Evolutionary conservation across 208 protist species (phyloP).

Genomic region (Spongospora subterranea): DNA sequence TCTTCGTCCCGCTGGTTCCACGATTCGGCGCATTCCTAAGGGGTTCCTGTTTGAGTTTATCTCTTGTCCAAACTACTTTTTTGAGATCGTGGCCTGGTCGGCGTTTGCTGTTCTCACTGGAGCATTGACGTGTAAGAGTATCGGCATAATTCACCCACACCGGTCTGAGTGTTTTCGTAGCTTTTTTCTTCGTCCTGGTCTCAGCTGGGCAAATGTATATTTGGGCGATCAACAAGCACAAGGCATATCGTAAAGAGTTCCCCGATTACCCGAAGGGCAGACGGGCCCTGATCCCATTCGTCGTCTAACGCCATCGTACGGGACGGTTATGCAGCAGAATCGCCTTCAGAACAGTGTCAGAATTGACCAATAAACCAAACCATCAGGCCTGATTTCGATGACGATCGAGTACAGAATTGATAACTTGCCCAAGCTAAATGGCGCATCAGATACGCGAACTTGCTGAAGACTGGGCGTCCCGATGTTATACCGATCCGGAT

Average conservation of each 20-base stretch:
- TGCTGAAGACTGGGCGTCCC: too few species aligned
- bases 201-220: conserved; percentile 65
- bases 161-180: background rate
- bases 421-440: too few species aligned
- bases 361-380: too few species aligned
- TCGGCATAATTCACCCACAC: background rate
- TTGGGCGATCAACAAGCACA: conserved; percentile 70
- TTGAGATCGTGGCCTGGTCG: conserved; percentile 90
- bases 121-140: background rate
- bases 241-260: conserved; percentile 69
- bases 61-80: conserved; percentile 92
- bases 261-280: conserved; percentile 27
- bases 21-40: background rate
- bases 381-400: too few species aligned
- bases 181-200: conserved; percentile 60
- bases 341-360: too few species aligned
- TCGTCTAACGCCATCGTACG: too few species aligned
- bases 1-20: conserved; percentile 78
- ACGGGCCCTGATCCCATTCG: conserved; percentile 51
- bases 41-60: conserved; percentile 68
- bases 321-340: too few species aligned
- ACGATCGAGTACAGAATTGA: too few species aligned
- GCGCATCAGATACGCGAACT: too few species aligned
- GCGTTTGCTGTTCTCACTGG: conserved; percentile 84
- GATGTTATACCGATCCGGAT: too few species aligned